These are phyloP conservation scores for Nannochloropsis gaditana DNA, from an alignment of 108 stramenopile species.

Conservation along the genomic window DNA sequence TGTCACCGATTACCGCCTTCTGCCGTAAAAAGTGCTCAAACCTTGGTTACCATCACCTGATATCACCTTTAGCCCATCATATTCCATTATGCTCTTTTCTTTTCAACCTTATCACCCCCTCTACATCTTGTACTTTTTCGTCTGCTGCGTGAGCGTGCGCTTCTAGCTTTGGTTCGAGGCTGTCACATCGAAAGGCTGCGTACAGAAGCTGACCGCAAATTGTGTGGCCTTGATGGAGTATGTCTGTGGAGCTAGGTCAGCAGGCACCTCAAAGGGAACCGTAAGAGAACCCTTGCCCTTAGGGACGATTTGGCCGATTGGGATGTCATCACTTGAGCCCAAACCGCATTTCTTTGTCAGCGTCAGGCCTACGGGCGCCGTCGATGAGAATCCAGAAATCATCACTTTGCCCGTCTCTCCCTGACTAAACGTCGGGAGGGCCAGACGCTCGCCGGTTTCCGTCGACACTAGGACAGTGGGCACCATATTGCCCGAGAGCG, in stretches of 20 bases:
- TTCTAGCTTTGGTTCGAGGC: neutral
- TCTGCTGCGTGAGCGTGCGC: too few species aligned
- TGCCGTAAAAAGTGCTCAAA: too few species aligned
- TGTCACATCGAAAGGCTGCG: slow-evolving; percentile 3
- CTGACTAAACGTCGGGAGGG: neutral
- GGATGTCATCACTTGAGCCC: neutral
- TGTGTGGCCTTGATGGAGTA: slow-evolving; percentile 7
- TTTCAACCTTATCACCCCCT: too few species aligned
- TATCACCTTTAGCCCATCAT: too few species aligned
- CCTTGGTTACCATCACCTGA: too few species aligned
- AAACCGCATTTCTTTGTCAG: neutral
- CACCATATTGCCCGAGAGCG: neutral
- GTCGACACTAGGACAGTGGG: neutral
- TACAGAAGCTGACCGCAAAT: neutral
- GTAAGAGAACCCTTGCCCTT: neutral
- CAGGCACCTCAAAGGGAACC: neutral
- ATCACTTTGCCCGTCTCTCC: neutral
- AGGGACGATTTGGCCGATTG: neutral
- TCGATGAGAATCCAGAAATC: neutral
- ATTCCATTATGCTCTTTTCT: too few species aligned
- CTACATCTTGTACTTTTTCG: too few species aligned
- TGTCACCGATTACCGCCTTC: too few species aligned
- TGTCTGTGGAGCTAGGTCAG: neutral
- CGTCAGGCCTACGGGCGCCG: neutral
- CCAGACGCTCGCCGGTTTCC: neutral